Conservation (phyloP, 495 filamentous ascomycete genomes). For the Tricharina praecox region DNA sequence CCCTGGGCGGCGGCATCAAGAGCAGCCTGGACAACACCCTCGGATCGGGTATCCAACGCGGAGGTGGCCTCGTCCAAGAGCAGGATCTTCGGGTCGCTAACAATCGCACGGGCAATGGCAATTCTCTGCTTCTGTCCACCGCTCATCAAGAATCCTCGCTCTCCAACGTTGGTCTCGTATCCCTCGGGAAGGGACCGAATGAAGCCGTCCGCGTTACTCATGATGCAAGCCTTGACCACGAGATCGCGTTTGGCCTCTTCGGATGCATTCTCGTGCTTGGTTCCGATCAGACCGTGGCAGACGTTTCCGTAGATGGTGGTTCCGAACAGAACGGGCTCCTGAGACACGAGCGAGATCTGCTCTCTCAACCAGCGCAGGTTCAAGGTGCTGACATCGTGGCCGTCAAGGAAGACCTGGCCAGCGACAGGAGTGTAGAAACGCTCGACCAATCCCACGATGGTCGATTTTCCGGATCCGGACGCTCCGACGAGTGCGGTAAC, state of each 20-base stretch:
- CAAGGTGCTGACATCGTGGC: constrained; percentile 58
- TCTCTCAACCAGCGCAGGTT: constrained; percentile 86
- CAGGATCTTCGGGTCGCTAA: constrained; percentile 88
- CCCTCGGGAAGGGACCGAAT: constrained; percentile 67
- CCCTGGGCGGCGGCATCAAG: constrained; percentile 73
- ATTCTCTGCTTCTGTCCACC: constrained; percentile 76
- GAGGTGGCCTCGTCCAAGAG: constrained; percentile 90
- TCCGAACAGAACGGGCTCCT: constrained; percentile 71
- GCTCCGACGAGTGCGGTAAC: constrained; percentile 89
- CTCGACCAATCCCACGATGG: constrained; percentile 85
- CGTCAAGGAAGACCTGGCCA: constrained; percentile 66
- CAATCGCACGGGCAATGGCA: constrained; percentile 65
- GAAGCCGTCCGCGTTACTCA: constrained; percentile 89
- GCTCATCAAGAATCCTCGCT: constrained; percentile 78
- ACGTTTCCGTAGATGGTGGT: constrained; percentile 82
- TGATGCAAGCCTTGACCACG: constrained; percentile 65
- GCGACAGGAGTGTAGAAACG: constrained; percentile 81
- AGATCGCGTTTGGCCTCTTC: constrained; percentile 50
- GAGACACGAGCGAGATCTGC: constrained; percentile 75
- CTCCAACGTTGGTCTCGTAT: constrained; percentile 88
- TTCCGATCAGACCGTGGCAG: constrained; percentile 72
- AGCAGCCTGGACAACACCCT: constrained; percentile 86
- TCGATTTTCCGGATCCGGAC: constrained; percentile 91
- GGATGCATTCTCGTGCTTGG: constrained; percentile 47
- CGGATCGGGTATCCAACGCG: constrained; percentile 87